Evolutionary conservation across 495 filamentous ascomycete genomes (phyloP).

Genomic region (Aspergillus kassunensis): DNA sequence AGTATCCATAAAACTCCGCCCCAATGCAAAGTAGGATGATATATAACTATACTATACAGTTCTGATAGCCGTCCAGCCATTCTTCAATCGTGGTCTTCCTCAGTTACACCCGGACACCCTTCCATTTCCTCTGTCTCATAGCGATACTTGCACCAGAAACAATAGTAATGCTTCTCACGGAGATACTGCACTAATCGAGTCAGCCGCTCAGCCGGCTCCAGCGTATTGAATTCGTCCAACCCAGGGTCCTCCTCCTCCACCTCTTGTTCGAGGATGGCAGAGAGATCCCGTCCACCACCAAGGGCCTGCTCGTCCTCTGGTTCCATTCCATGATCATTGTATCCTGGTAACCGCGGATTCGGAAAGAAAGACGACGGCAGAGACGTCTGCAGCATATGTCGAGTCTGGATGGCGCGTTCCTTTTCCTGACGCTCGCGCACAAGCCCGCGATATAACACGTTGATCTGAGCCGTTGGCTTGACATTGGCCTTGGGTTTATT

Average conservation of each 20-base stretch:
- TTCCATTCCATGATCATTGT: slow-evolving; percentile 52
- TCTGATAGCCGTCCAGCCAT: background rate
- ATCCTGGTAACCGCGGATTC: slow-evolving; percentile 46
- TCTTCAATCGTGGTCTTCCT: slow-evolving; percentile 91
- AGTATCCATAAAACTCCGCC: background rate
- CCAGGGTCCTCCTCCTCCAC: slow-evolving; percentile 80
- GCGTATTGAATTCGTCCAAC: slow-evolving; percentile 74
- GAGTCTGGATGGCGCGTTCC: slow-evolving; percentile 64
- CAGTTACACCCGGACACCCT: slow-evolving; percentile 82
- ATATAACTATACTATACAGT: slow-evolving; percentile 1
- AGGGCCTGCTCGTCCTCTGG: slow-evolving; percentile 53
- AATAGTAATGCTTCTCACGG: slow-evolving; percentile 70
- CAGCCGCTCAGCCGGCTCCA: slow-evolving; percentile 61
- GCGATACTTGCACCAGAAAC: slow-evolving; percentile 91
- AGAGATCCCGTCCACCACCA: slow-evolving; percentile 38
- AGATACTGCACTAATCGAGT: slow-evolving; percentile 61
- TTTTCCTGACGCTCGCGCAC: slow-evolving; percentile 63
- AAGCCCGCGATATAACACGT: slow-evolving; percentile 75
- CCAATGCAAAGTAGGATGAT: background rate
- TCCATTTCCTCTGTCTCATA: slow-evolving; percentile 72
- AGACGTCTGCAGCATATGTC: slow-evolving; percentile 66
- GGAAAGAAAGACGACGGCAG: slow-evolving; percentile 45
- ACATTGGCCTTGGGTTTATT: slow-evolving; percentile 21
- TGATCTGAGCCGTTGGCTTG: slow-evolving; percentile 57
- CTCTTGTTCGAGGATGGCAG: slow-evolving; percentile 56